Percentiles rank a stretch among this genome's conserved stretches.
phyloP scores from a whole-genome alignment of 1,284 basidiomycete species.

The Sporisorium exsertum region DNA sequence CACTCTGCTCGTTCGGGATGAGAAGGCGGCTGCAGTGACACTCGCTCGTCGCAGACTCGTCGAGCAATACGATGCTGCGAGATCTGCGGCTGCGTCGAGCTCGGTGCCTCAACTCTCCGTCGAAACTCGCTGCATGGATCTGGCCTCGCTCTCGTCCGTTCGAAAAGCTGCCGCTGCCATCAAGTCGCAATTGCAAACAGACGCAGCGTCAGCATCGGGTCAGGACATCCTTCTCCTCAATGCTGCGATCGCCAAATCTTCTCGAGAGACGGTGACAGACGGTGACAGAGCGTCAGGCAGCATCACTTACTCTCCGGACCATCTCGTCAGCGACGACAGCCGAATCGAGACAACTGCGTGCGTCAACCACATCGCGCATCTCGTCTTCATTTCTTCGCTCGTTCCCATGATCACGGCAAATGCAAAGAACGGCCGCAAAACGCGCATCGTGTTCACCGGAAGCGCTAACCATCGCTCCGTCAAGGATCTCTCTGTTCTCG shows the following conservation, averaged over 20 bases:
- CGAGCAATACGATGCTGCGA: constrained; percentile 10
- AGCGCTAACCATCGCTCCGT: constrained; percentile 42
- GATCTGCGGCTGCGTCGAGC: background rate
- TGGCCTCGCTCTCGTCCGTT: constrained; percentile 37
- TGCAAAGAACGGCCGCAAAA: constrained; percentile 29
- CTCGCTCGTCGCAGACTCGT: constrained; percentile 15
- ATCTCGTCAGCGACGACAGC: constrained; percentile 22
- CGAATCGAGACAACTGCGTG: constrained; percentile 46
- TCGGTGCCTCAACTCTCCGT: constrained; percentile 6
- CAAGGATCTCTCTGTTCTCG: constrained; percentile 30
- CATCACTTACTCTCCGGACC: constrained; percentile 18
- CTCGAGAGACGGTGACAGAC: constrained; percentile 21
- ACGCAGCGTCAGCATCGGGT: background rate
- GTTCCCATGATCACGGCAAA: constrained; percentile 22
- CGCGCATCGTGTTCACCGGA: constrained; percentile 53
- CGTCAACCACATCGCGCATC: constrained; percentile 52
- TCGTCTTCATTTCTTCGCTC: constrained; percentile 43
- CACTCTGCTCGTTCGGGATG: constrained; percentile 31
- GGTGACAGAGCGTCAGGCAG: constrained; percentile 11
- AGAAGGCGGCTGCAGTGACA: constrained; percentile 5
- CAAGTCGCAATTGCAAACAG: constrained; percentile 17
- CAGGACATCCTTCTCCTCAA: constrained; percentile 50
- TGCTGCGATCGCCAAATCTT: constrained; percentile 44
- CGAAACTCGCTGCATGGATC: constrained; percentile 26
- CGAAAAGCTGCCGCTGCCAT: constrained; percentile 34